These are phyloP conservation scores for Tubosaeta brunneosetosa DNA, from an alignment of 768 basidiomycete species.

Conservation along the genomic window DNA sequence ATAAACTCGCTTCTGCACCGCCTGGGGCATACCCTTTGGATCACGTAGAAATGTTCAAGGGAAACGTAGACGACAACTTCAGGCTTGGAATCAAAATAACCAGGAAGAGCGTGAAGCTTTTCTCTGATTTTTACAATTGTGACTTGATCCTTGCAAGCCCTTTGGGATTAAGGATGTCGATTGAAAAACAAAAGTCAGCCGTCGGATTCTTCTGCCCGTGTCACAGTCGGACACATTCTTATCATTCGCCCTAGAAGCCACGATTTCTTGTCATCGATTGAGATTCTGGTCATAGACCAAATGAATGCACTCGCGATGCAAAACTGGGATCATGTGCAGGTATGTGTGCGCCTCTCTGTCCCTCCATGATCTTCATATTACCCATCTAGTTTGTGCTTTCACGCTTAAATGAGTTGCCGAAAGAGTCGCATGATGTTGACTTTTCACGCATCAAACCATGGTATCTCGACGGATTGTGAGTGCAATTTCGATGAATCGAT, in stretches of 20 bases:
- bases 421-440: constrained; percentile 89
- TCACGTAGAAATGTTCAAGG: constrained; percentile 90
- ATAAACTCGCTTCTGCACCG: constrained; percentile 73
- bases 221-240: not conserved
- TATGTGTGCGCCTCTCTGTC: constrained; percentile 28
- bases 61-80: constrained; percentile 97
- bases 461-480: constrained; percentile 94
- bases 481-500: constrained; percentile 24
- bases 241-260: constrained; percentile 49
- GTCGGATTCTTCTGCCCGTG: not conserved
- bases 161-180: constrained; percentile 81
- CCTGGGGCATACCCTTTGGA: constrained; percentile 79
- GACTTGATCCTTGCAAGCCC: constrained; percentile 95
- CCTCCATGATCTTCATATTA: not conserved
- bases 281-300: constrained; percentile 87
- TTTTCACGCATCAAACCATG: constrained; percentile 97
- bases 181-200: constrained; percentile 89
- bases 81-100: constrained; percentile 90
- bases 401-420: constrained; percentile 83
- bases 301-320: constrained; percentile 94
- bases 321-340: constrained; percentile 98
- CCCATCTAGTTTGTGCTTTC: constrained; percentile 70
- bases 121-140: constrained; percentile 83
- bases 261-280: constrained; percentile 92
- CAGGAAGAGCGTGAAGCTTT: constrained; percentile 86